Evolutionary conservation across 176 grass and related monocot species (phyloP), one percentile per base, ranked within the genome.

Genomic region (Chloris gayana): DNA sequence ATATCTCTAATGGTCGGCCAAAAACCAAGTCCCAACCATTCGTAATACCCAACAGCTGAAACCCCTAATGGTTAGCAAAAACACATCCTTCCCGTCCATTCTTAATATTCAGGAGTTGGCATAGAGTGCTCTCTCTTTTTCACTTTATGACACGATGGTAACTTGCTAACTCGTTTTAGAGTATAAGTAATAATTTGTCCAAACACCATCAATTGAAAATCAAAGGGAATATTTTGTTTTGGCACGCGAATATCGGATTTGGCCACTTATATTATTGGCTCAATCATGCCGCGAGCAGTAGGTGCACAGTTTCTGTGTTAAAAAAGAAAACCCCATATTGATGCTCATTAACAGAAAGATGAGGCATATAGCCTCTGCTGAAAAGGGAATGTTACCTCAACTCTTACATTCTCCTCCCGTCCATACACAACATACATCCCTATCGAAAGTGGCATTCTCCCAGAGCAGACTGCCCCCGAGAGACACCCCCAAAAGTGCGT

Each of bases 361-460:
- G 46, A 82, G 57, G 46, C 42, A 69, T 75, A 66, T 59, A 84
- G 41, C 61, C 65, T 64, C 65, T 64, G 39, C 47, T 64, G 39
- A 81, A 76, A 82, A 88, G 67, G 81, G 85, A 84, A 88, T 81
- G 82, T 85, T 69, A 84, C 74, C 86, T 84, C 79, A 80, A 19
- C 54, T 67, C 57, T 78, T 71, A 68, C 75, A 76, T 77, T 69
- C 65, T 65, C 72, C 69, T 76, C 86, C 69, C 68, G 56, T 25
- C 32, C 69, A 39, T 1, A 61, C 25, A 27, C 76, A 87, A 53
- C 76, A 89, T 81, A 63, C 73, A 79, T 75, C 77, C 78, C 67
- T 62, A 67, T 93, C 82, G 69, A 85, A 90, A 85, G 82, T 79
- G 78, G 82, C 85, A 88, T 90, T 75, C 80, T 79, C 77, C 61